These are phyloP conservation scores for Ceraceosorus guamensis DNA, from an alignment of 1,284 basidiomycete genomes.

Conservation along the genomic window DNA sequence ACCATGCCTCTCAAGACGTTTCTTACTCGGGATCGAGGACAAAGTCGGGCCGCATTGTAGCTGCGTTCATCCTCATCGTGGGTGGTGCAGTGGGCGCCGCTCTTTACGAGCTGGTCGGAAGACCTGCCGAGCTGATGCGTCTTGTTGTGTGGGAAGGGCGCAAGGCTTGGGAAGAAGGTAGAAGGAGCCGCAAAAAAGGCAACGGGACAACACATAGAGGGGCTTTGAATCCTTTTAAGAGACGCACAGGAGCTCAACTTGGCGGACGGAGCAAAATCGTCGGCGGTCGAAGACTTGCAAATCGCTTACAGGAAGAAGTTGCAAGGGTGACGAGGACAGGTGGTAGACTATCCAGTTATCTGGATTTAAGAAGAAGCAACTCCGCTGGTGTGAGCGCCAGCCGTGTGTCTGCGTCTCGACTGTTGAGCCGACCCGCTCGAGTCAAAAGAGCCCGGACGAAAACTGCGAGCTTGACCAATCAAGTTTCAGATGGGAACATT, in stretches of 20 bases:
- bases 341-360: background rate
- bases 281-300: slow-evolving; percentile 14
- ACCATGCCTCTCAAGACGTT: slow-evolving; percentile 2
- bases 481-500: background rate
- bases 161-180: slow-evolving; percentile 36
- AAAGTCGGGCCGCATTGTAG: slow-evolving; percentile 31
- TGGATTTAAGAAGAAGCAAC: slow-evolving; percentile 5
- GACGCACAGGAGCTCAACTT: slow-evolving; percentile 5
- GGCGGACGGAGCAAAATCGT: slow-evolving; percentile 2
- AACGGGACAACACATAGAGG: slow-evolving; percentile 1
- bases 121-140: slow-evolving; percentile 48
- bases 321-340: background rate
- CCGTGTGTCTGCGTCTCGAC: too few relatives aligned
- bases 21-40: slow-evolving; percentile 16
- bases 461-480: background rate
- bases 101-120: slow-evolving; percentile 41
- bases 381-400: background rate
- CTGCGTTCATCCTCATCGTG: slow-evolving; percentile 29
- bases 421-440: too few relatives aligned
- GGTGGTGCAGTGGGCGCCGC: slow-evolving; percentile 43
- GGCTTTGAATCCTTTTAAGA: slow-evolving; percentile 7
- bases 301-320: slow-evolving; percentile 6
- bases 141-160: slow-evolving; percentile 46
- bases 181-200: slow-evolving; percentile 13
- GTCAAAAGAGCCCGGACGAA: background rate